phyloP scores from a whole-genome alignment of 441 rosid species.

The Mallotus japonicus region DNA sequence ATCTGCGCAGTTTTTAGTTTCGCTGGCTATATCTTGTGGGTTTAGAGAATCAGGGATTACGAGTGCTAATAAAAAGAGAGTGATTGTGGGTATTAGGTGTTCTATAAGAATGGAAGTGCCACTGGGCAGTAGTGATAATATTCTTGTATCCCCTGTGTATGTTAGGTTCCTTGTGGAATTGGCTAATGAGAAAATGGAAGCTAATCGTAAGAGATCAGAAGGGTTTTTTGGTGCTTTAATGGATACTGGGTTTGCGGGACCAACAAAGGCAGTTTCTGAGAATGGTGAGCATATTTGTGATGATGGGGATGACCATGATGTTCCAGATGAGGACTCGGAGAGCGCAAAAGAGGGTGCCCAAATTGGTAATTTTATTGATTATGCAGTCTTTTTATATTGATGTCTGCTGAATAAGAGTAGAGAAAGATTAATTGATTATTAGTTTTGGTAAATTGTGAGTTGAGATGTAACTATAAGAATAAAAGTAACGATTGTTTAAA shows the following conservation, averaged over 20 bases:
- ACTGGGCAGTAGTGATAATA: slow-evolving; percentile 47
- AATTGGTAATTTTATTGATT: slow-evolving; percentile 32
- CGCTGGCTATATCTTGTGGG: slow-evolving; percentile 67
- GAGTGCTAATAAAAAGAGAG: slow-evolving; percentile 59
- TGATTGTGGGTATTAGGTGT: slow-evolving; percentile 80
- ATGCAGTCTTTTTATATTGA: not conserved
- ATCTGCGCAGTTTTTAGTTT: slow-evolving; percentile 66
- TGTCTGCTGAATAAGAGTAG: not conserved
- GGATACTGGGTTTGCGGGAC: slow-evolving; percentile 32
- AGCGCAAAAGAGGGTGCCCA: slow-evolving; percentile 4
- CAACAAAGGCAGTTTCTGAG: not conserved
- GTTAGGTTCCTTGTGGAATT: slow-evolving; percentile 63
- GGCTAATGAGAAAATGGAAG: slow-evolving; percentile 90
- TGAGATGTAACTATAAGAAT: too few relatives aligned
- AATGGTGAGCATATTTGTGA: slow-evolving; percentile 16
- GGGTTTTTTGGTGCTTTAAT: slow-evolving; percentile 52
- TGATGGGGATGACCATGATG: slow-evolving; percentile 17
- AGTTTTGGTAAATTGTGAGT: too few relatives aligned
- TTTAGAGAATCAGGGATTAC: slow-evolving; percentile 88
- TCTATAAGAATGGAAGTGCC: slow-evolving; percentile 92
- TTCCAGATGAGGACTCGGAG: slow-evolving; percentile 15
- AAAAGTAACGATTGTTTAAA: too few relatives aligned
- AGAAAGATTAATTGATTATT: not conserved
- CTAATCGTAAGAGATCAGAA: slow-evolving; percentile 64
- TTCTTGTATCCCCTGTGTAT: slow-evolving; percentile 62